Percentiles rank a stretch among this genome's conserved stretches.
phyloP scores from a whole-genome alignment of 176 grass and related monocot species.

The Avena sativa region DNA sequence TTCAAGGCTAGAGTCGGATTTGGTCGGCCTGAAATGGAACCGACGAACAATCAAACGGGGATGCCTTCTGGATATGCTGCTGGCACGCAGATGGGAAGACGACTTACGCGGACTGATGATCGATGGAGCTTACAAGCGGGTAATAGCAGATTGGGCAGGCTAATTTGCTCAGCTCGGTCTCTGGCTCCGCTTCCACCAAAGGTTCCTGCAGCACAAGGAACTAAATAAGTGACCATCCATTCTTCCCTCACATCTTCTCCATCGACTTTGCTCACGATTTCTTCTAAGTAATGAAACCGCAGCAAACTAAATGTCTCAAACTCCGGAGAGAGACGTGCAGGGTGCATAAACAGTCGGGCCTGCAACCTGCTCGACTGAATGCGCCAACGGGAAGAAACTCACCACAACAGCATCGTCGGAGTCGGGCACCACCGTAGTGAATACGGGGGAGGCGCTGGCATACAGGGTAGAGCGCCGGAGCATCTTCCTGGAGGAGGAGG shows the following conservation, averaged over 20 bases:
- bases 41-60: background rate
- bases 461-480: background rate
- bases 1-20: constrained; percentile 37
- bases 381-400: background rate
- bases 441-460: constrained; percentile 8
- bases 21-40: constrained; percentile 30
- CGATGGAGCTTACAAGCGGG: constrained; percentile 47
- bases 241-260: background rate
- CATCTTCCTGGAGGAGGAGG: background rate
- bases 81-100: background rate
- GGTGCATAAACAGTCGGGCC: background rate
- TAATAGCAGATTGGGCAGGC: constrained; percentile 86
- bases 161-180: constrained; percentile 43
- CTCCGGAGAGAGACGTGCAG: background rate
- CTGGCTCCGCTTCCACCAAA: constrained; percentile 15
- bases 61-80: background rate
- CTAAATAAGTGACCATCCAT: background rate
- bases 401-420: constrained; percentile 2
- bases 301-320: background rate
- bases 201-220: constrained; percentile 45
- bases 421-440: background rate
- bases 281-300: background rate
- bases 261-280: background rate
- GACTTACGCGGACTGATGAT: constrained; percentile 53
- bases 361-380: background rate